Base-by-base conservation (phyloP, 2,329 filamentous ascomycete genomes). In the Sporothrix inflata region DNA sequence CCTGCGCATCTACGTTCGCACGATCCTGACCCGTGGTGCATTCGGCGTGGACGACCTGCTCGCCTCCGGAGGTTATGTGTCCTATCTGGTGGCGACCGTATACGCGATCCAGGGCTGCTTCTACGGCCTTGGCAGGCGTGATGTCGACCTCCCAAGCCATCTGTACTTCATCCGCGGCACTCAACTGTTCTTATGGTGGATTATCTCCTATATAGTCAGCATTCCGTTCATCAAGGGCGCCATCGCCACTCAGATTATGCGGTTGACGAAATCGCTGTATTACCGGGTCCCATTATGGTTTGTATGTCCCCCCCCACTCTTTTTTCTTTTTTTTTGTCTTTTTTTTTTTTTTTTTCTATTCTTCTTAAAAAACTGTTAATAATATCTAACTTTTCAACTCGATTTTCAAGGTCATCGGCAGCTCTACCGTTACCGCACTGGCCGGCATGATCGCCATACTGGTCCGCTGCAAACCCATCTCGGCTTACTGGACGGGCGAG, bases 161-260 rank as follows among this genome's bases (percentile, higher is more conserved):
- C 34, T 72, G 16, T 70, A 71, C 66, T 21, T 60, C 4, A 38
- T 74, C 11, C 70, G 73, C 24, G 51, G 51, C 34, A 70, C 72
- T 40, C 70, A 74, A 68, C 70, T 72, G 27, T 57, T 75, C 38
- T 24, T 74, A 24, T 75, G 72, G 66, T 73, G 69, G 51, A 61
- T 74, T 34, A 66, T 75, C n/a, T 49, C 74, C 3, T 75, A 76
- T 60, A 73, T 71, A 21, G 53, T 75, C 60, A 73, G 72, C 49
- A 73, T 74, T 68, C 73, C 74, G 11, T 24, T 74, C 16, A 74
- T 75, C 72, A 76, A 76, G 65, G 70, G 71, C 24, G 72, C 74
- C 49, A 63, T 76, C 14, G 73, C 72, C 47, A 69, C 72, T 65
- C 73, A 73, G 34, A 72, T 76, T 11, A 42, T 75, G 51, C 74